These are phyloP conservation scores for Massariosphaeria phaeospora DNA, from an alignment of 495 filamentous ascomycete species.

Conservation along the genomic window DNA sequence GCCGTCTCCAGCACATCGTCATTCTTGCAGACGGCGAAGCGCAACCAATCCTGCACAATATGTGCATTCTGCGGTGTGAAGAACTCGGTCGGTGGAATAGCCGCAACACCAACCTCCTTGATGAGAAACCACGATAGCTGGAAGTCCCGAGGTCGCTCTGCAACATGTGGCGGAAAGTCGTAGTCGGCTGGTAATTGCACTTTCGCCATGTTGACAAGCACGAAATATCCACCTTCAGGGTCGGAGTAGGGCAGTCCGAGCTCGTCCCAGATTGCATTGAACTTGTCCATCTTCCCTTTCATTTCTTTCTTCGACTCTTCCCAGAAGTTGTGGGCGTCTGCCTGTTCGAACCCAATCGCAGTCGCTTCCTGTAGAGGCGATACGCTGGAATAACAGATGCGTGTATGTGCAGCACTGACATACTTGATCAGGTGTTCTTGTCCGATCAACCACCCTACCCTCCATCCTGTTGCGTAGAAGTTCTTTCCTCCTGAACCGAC, in stretches of 20 bases:
- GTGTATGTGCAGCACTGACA: conserved; percentile 84
- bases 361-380: conserved; percentile 92
- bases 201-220: conserved; percentile 82
- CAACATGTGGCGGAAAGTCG: conserved; percentile 82
- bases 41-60: conserved; percentile 84
- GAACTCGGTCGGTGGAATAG: conserved; percentile 95
- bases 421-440: conserved; percentile 85
- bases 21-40: conserved; percentile 96
- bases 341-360: conserved; percentile 91
- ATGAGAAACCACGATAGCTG: conserved; percentile 94
- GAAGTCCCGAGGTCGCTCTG: conserved; percentile 81
- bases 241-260: conserved; percentile 86
- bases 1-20: conserved; percentile 84
- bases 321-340: conserved; percentile 83
- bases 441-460: conserved; percentile 92
- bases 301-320: conserved; percentile 76
- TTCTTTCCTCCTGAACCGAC: conserved; percentile 96
- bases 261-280: conserved; percentile 85
- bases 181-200: conserved; percentile 78
- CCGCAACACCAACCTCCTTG: conserved; percentile 89
- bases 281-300: conserved; percentile 79
- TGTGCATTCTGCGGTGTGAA: conserved; percentile 78
- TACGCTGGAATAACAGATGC: conserved; percentile 92
- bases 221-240: conserved; percentile 95
- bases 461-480: conserved; percentile 96